Base-by-base conservation (phyloP, 2,329 filamentous ascomycete species). In the Colletotrichum sidae region DNA sequence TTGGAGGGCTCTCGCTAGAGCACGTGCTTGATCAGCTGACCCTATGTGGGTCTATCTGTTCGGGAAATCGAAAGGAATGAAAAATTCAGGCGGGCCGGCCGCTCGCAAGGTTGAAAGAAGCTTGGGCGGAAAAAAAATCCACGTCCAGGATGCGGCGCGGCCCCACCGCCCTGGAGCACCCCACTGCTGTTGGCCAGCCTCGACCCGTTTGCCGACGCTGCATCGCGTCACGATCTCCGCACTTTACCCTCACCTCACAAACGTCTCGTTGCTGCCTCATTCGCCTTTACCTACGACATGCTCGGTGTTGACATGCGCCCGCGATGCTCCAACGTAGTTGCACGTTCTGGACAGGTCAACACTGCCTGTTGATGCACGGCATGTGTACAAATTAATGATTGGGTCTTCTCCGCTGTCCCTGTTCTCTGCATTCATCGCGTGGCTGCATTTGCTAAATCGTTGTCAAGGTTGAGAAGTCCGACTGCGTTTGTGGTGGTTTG, bases 201-300 rank as follows among this genome's bases (percentile, higher is more conserved):
- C 46, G 51, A 47, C 42, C 47, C 55, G 38, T 45, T 35, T 25
- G 50, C 34, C 49, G 56, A 25, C 44, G 37, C 56, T 52, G 57
- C 52, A 53, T 42, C 59, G 59, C 53, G 63, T 66, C 59, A 63
- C 63, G 63, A 62, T 63, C 63, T 66, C 63, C 53, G 59, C 63
- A 63, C 53, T 57, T 55, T 42, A 66, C 63, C 63, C 63, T 63
- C 63, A 66, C 41, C 33, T 57, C 47, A 15, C 15, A 44, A 56
- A 66, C 53, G 52, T 57, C 63, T 57, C 10, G 39, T 17, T 38
- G 39, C 33, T 33, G 59, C 52, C 38, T 53, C 47, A 47, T 37
- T 41, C 46, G 44, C 39, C 41, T n/a, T 41, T 9, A 33, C 34
- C n/a, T 38, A 53, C 46, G 33, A 66, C 38, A 47, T 38, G 12